phyloP scores from a whole-genome alignment of 352 stramenopile species.

The Pythium myriotylum region DNA sequence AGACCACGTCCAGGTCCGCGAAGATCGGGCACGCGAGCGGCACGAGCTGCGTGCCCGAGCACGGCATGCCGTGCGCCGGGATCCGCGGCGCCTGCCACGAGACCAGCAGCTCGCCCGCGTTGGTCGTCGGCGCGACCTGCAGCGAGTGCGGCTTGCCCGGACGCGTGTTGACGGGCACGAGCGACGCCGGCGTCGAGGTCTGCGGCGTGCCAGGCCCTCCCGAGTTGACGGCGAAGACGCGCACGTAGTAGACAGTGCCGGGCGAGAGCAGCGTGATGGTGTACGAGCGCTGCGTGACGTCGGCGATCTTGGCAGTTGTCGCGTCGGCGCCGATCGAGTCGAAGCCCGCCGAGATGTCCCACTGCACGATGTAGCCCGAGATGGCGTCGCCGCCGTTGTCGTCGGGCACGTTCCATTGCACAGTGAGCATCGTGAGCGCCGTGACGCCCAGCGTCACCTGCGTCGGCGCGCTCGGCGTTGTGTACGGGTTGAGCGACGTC shows the following conservation, averaged over 20 bases:
- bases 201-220: conserved; percentile 61
- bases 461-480: conserved; percentile 85
- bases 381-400: conserved; percentile 91
- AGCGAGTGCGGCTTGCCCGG: conserved; percentile 75
- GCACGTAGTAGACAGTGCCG: conserved; percentile 86
- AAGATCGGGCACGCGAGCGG: conserved; percentile 60
- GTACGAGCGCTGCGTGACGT: conserved; percentile 70
- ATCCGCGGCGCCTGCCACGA: conserved; percentile 68
- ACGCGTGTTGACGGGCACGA: conserved; percentile 52
- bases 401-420: conserved; percentile 80
- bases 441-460: conserved; percentile 78
- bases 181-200: conserved; percentile 47
- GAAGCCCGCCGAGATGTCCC: conserved; percentile 90
- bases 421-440: conserved; percentile 90
- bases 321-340: conserved; percentile 70
- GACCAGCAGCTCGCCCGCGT: conserved; percentile 44
- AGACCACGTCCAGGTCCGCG: conserved; percentile 85
- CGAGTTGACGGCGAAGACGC: conserved; percentile 82
- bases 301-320: conserved; percentile 61
- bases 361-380: conserved; percentile 91
- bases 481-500: conserved; percentile 90
- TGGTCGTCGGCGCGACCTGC: conserved; percentile 32
- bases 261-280: conserved; percentile 84
- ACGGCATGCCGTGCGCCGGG: conserved; percentile 70
- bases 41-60: conserved; percentile 54